Base-by-base conservation (phyloP, 148 eudicot species). In the Beta vulgaris region DNA sequence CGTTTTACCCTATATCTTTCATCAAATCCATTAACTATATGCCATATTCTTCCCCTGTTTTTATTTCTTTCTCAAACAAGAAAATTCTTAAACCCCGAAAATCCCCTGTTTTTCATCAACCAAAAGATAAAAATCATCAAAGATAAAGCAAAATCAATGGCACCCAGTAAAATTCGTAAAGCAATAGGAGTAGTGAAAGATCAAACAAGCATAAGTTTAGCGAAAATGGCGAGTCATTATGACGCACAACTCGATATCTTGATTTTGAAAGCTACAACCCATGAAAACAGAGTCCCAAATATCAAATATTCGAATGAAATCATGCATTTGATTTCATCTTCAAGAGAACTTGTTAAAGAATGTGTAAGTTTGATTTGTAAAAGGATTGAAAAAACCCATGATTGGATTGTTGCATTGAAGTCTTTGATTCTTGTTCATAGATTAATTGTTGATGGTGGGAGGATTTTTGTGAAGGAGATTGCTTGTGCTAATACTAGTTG, bases 401-500 rank as follows among this genome's bases (percentile, higher is more conserved):
- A 89, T 81, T 89, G 90, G 90, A 77, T 84, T 75, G 92, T 89
- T 76, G 92, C 84, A 3, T 70, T 87, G 51, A 89, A 89, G 78
- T 63, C 82, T 19, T 70, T 89, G 58, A 75, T 89, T 76, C 81
- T 89, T 42, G 80, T 90, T 43, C 88, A 88, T 69, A 70, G 85
- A 49, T 34, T 90, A 31, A 37, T 85, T 39, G 18, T 57, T 60
- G 83, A 84, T 75, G 95, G 90, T 28, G 85, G 72, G 14, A 68
- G 58, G 11, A 54, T 60, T 32, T 61, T 87, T 13, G 68, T 77
- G 57, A 73, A 81, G 70, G 90, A 90, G 71, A 77, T 88, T 8
- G 72, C 72, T 67, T 68, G 75, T 43, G 89, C 86, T 16, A 84
- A 60, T 43, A 60, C 18, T 6, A 67, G 62, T 57, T 21, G 64